These are phyloP conservation scores for Lasiodiplodia sp. DNA, from an alignment of 2,329 filamentous ascomycete species.

Conservation along the genomic window DNA sequence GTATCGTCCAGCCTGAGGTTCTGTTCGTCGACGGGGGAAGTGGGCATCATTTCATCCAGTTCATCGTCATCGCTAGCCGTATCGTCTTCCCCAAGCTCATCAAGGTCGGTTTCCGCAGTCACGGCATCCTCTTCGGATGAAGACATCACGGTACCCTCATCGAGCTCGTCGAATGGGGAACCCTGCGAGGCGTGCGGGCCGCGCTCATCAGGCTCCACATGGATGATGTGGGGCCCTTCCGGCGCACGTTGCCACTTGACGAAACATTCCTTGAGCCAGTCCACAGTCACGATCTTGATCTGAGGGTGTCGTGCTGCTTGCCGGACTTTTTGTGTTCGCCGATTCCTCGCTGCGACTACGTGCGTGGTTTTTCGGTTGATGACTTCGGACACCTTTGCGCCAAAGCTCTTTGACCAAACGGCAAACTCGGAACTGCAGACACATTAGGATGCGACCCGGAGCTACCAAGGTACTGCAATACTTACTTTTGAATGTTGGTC, in stretches of 20 bases:
- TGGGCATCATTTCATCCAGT: constrained; percentile 30
- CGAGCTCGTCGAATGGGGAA: constrained; percentile 47
- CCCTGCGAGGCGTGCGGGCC: constrained; percentile 32
- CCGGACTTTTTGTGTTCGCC: constrained; percentile 88
- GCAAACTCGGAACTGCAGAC: constrained; percentile 75
- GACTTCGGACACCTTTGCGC: constrained; percentile 70
- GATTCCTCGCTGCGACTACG: constrained; percentile 73
- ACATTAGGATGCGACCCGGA: background rate
- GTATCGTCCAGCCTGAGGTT: constrained; percentile 51
- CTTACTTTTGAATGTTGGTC: constrained; percentile 71
- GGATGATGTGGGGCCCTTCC: constrained; percentile 79
- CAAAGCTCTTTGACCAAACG: constrained; percentile 85
- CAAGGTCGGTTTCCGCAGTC: constrained; percentile 39
- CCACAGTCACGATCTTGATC: constrained; percentile 89
- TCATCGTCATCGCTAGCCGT: constrained; percentile 42
- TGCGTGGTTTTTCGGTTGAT: constrained; percentile 68
- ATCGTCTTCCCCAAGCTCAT: constrained; percentile 40
- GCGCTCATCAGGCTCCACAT: constrained; percentile 73
- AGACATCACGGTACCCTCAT: constrained; percentile 47
- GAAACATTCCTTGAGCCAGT: constrained; percentile 88
- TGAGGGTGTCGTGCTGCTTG: constrained; percentile 80
- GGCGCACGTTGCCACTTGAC: constrained; percentile 83
- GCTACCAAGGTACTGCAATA: constrained; percentile 19
- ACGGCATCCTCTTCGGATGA: constrained; percentile 54
- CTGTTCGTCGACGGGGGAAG: constrained; percentile 19